Base-by-base conservation (phyloP, 73 alveolate species). In the Stentor coeruleus region DNA sequence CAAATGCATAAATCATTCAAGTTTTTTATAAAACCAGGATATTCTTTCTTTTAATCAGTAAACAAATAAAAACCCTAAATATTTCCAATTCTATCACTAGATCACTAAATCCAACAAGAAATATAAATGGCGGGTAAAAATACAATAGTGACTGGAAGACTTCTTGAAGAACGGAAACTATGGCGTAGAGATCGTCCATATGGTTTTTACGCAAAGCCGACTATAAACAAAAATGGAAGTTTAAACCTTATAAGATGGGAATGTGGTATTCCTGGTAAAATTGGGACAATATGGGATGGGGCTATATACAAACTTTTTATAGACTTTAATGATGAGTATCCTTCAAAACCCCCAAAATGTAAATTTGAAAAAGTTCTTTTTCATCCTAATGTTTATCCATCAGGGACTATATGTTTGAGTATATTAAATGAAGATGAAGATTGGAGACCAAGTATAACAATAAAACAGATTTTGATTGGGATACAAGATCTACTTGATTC, bases 401-500 rank as follows among this genome's bases (percentile, higher is more conserved):
- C 97, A 55, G 99, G 99, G 35, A 93, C 99, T 11, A 99, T 96
- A 36, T 96, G 99, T 76, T 85, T 96, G 81, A 86, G 97, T 76
- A 96, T 96, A 77, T 91, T 96, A 15, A 95, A 96, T 82, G 99
- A 96, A 85, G 99, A 96, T 77, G 99, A 95, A 88, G 99, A 95
- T 82, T 96, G 99, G 98, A 93, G 97, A 86, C 98, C 99, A 35
- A 91, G 97, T 81, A 87, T 96, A 74, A 93, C 98, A 58, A 90
- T 96, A 33, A 86, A 89, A 41, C 93, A 91, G 91, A 90, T 95
- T 59, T 92, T 95, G 76, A 85, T 93, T 35, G 99, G 99, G 26
- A 89, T 82, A 35, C 96, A 93, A 89, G 98, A 93, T 59, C 87
- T 95, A 41, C 90, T 95, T 42, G 98, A 91, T 75, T 89, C 91